These are phyloP conservation scores for Russula lepida DNA, from an alignment of 768 basidiomycete species.

Conservation along the genomic window DNA sequence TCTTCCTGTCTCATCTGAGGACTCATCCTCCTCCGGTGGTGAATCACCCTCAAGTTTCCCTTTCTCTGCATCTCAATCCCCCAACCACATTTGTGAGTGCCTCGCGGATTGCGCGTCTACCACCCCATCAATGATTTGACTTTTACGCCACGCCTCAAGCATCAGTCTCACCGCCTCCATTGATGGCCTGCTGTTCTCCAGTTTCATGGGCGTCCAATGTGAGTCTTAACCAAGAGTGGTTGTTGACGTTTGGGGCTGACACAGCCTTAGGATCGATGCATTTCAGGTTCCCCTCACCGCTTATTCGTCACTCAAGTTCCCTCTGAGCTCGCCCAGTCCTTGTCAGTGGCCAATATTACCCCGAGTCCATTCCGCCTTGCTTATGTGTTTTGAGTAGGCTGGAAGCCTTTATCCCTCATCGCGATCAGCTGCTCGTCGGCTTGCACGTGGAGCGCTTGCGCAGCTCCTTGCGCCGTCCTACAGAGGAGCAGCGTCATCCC, in stretches of 20 bases:
- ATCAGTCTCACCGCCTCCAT: slow-evolving; percentile 14
- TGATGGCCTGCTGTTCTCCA: slow-evolving; percentile 8
- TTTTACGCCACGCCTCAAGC: not conserved
- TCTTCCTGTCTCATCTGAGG: slow-evolving; percentile 25
- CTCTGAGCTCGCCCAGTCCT: slow-evolving; percentile 54
- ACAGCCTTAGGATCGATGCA: not conserved
- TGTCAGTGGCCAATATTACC: slow-evolving; percentile 36
- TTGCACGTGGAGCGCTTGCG: slow-evolving; percentile 59
- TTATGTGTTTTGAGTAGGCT: slow-evolving; percentile 36
- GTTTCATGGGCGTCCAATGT: slow-evolving; percentile 13
- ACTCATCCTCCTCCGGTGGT: slow-evolving; percentile 29
- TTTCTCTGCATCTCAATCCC: slow-evolving; percentile 29
- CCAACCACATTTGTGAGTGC: slow-evolving; percentile 32
- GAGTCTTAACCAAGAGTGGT: not conserved
- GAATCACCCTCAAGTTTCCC: slow-evolving; percentile 29
- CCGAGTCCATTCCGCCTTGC: not conserved
- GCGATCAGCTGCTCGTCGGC: slow-evolving; percentile 65
- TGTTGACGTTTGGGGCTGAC: not conserved
- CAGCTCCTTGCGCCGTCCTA: slow-evolving; percentile 47
- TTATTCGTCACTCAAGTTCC: slow-evolving; percentile 40
- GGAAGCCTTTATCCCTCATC: slow-evolving; percentile 68
- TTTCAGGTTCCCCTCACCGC: slow-evolving; percentile 4
- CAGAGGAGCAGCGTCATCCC: slow-evolving; percentile 60
- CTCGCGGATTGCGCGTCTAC: slow-evolving; percentile 39
- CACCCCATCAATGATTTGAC: not conserved